These are phyloP conservation scores for Eucalyptus melliodora DNA, from an alignment of 345 rosid species.

Conservation along the genomic window DNA sequence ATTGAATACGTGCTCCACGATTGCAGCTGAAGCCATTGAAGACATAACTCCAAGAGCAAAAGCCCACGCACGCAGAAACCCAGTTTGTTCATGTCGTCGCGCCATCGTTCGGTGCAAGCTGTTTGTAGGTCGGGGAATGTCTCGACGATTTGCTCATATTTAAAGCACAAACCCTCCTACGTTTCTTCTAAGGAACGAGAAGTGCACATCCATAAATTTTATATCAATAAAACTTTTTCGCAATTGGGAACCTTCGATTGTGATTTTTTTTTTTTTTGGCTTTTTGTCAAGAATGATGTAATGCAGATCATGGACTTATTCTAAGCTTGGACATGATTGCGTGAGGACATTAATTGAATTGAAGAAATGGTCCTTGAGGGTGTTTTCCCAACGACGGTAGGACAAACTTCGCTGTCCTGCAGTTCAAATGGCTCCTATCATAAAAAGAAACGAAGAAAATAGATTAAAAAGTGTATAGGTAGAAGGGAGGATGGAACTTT, in stretches of 20 bases:
- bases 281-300: not conserved
- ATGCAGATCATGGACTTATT: not conserved
- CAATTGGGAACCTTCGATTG: not conserved
- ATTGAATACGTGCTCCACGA: conserved; percentile 60
- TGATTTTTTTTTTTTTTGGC: not conserved
- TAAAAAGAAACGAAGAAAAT: not conserved
- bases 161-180: not conserved
- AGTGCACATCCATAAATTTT: not conserved
- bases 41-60: conserved; percentile 13
- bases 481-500: not conserved
- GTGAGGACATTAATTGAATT: not conserved
- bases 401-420: not conserved
- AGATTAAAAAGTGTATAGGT: not conserved
- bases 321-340: not conserved
- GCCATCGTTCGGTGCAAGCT: conserved; percentile 2
- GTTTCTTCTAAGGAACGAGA: not conserved
- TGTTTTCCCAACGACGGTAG: not conserved
- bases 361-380: not conserved
- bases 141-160: not conserved
- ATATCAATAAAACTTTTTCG: not conserved
- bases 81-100: not conserved
- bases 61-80: not conserved
- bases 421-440: not conserved
- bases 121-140: not conserved
- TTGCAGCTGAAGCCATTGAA: conserved; percentile 45